Conservation (phyloP, 2,329 filamentous ascomycete species). For the Paracamarosporium sp. region DNA sequence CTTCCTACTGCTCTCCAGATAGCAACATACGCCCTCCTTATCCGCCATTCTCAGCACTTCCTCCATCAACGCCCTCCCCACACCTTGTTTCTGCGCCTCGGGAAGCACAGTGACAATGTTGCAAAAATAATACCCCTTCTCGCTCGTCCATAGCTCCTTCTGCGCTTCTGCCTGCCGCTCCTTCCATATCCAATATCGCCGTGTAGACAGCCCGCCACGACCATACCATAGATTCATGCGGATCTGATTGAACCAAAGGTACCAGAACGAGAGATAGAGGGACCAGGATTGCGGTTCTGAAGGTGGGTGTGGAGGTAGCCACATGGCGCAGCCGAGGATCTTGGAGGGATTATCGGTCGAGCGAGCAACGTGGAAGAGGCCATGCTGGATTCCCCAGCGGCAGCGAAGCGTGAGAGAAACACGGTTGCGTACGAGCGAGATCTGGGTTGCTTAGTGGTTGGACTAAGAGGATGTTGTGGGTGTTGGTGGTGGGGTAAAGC, state of each 20-base stretch:
- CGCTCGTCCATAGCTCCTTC: conserved; percentile 67
- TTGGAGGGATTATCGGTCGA: conserved; percentile 57
- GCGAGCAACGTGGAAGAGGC: conserved; percentile 73
- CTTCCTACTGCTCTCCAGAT: conserved; percentile 73
- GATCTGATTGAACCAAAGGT: conserved; percentile 70
- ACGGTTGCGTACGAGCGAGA: conserved; percentile 66
- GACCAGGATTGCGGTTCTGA: conserved; percentile 63
- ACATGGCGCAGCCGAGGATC: conserved; percentile 75
- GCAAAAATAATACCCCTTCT: conserved; percentile 75
- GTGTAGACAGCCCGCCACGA: conserved; percentile 70
- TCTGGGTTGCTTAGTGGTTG: conserved; percentile 49
- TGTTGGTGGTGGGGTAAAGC: conserved; percentile 12
- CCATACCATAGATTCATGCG: conserved; percentile 73
- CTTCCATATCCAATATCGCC: conserved; percentile 78
- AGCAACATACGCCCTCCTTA: conserved; percentile 68
- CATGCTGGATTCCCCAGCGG: conserved; percentile 73
- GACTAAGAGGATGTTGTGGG: too few species aligned
- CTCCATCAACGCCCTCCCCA: conserved; percentile 70
- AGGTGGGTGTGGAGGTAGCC: conserved; percentile 65
- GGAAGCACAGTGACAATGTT: conserved; percentile 76
- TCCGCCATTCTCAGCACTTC: conserved; percentile 70
- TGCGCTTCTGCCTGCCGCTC: conserved; percentile 68
- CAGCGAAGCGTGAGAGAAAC: conserved; percentile 70
- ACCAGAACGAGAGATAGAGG: conserved; percentile 69
- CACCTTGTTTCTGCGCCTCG: conserved; percentile 69